phyloP scores from a whole-genome alignment of 139 green algal genomes.

The Tetradesmus lagerheimii region DNA sequence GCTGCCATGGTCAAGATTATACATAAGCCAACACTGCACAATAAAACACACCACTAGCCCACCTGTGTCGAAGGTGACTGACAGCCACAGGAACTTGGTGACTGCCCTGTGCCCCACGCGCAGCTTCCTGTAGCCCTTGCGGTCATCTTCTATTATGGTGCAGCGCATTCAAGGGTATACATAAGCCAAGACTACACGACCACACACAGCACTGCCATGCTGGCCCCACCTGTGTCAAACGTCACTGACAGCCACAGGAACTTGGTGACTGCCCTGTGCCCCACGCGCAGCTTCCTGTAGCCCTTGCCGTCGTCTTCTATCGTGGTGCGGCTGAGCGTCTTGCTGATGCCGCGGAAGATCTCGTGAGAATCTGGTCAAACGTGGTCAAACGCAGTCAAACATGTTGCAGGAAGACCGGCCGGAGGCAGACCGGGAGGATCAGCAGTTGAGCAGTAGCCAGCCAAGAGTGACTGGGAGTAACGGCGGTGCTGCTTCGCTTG shows the following conservation, averaged over 20 bases:
- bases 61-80: constrained; percentile 50
- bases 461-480: no score
- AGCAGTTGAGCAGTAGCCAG: neutral
- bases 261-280: constrained; percentile 34
- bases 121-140: constrained; percentile 34
- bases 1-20: no score
- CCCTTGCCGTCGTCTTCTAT: constrained; percentile 45
- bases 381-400: neutral
- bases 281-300: constrained; percentile 22
- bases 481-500: no score
- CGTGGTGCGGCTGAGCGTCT: neutral
- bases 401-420: no score
- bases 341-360: constrained; percentile 52
- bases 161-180: no score
- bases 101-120: constrained; percentile 34
- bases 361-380: constrained; percentile 24
- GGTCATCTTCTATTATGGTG: constrained; percentile 40
- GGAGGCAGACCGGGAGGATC: neutral
- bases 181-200: no score
- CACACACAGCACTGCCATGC: no score
- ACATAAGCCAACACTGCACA: no score
- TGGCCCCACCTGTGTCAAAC: constrained; percentile 44
- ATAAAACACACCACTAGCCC: neutral
- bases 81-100: constrained; percentile 45
- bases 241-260: constrained; percentile 49